A percentile compares a stretch with the other conserved stretches of the same genome.
These are phyloP conservation scores for Penicillium glabrum DNA, from an alignment of 2,329 filamentous ascomycete species.

Conservation along the genomic window DNA sequence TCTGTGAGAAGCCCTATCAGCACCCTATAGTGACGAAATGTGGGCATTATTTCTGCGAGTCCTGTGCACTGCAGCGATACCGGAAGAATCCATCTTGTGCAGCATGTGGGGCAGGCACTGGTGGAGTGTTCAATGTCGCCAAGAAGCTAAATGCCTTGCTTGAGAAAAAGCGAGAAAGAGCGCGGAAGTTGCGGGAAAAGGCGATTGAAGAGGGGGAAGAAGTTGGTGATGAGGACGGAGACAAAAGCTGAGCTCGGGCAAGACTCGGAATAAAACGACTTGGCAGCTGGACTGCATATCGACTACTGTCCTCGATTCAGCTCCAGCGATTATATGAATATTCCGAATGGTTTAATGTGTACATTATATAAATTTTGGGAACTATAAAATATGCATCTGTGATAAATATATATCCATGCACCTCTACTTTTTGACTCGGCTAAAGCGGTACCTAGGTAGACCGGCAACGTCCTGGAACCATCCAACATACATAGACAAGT, in stretches of 20 bases:
- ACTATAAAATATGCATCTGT: background rate
- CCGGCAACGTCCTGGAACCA: background rate
- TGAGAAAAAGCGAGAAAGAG: constrained; percentile 65
- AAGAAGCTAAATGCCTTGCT: constrained; percentile 80
- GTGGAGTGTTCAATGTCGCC: constrained; percentile 85
- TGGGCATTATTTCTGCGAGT: constrained; percentile 93
- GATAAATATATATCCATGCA: background rate
- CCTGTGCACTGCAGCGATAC: constrained; percentile 83
- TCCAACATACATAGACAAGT: background rate
- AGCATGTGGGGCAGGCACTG: constrained; percentile 79
- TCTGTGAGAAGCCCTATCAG: constrained; percentile 77
- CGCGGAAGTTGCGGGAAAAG: constrained; percentile 53
- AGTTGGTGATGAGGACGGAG: constrained; percentile 47
- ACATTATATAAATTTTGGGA: background rate
- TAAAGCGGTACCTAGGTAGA: background rate
- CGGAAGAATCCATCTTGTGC: constrained; percentile 83
- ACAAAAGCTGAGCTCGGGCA: constrained; percentile 7
- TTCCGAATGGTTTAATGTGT: background rate
- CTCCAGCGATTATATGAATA: background rate
- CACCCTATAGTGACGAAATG: constrained; percentile 84
- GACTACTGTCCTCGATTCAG: background rate
- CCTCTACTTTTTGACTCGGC: background rate
- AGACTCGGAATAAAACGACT: background rate
- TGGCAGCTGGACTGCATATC: constrained; percentile 13
- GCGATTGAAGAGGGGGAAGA: constrained; percentile 56